Evolutionary conservation across 2,329 filamentous ascomycete genomes (phyloP).

Genomic region (Fusarium graminum): DNA sequence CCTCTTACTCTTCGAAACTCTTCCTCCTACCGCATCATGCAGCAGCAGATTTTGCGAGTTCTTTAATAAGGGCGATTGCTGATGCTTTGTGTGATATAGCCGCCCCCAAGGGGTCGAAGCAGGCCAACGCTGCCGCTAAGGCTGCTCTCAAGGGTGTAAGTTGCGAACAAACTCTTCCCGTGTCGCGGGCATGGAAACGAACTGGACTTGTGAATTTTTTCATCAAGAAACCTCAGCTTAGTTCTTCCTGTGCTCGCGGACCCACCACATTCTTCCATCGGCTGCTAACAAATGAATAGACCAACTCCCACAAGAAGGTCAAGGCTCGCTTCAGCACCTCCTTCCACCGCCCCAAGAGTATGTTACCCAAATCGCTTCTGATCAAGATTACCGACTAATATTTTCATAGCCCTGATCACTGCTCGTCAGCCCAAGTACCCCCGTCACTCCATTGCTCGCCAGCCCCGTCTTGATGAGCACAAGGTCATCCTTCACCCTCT

Average conservation of each 20-base stretch:
- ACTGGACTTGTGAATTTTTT: neutral
- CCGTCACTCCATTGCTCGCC: conserved; percentile 92
- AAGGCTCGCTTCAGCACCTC: conserved; percentile 93
- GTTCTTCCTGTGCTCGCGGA: neutral
- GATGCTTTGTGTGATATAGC: conserved; percentile 71
- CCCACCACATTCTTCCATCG: neutral
- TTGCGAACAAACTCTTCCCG: conserved; percentile 49
- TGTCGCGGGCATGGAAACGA: neutral
- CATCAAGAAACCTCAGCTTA: neutral
- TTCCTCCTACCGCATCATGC: conserved; percentile 66
- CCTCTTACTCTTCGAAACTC: conserved; percentile 26
- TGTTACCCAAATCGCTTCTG: neutral
- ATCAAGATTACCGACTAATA: neutral
- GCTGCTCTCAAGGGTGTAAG: conserved; percentile 95
- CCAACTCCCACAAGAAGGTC: conserved; percentile 81
- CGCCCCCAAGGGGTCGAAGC: conserved; percentile 77
- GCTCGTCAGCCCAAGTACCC: conserved; percentile 95
- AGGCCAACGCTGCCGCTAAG: conserved; percentile 95
- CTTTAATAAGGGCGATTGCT: conserved; percentile 77
- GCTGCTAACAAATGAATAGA: conserved; percentile 52
- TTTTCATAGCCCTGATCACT: conserved; percentile 75
- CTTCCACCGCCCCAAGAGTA: conserved; percentile 95
- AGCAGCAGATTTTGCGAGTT: conserved; percentile 84
- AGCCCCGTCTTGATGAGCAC: conserved; percentile 93
- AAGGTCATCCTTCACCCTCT: conserved; percentile 97